Conservation (phyloP, 2,329 filamentous ascomycete species). For the Pestalotiopsis sp. region DNA sequence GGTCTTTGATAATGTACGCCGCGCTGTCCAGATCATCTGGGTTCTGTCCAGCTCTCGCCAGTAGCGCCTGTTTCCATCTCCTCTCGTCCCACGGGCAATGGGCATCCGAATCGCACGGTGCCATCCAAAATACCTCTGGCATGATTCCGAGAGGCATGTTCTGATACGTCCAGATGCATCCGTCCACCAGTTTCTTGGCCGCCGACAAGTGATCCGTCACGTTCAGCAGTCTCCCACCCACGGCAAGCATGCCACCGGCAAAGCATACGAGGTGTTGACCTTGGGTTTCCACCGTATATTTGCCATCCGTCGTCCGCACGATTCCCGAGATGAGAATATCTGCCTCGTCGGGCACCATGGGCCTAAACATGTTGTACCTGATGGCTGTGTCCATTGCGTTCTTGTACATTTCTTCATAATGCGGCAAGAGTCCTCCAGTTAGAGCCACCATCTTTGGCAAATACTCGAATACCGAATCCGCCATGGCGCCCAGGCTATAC, state of each 20-base stretch:
- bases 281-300: conserved; percentile 33
- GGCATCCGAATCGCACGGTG: conserved; percentile 34
- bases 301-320: conserved; percentile 21
- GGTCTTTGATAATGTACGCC: conserved; percentile 4
- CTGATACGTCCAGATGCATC: conserved; percentile 54
- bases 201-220: conserved; percentile 42
- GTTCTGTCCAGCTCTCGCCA: conserved; percentile 17
- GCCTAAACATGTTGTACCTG: conserved; percentile 63
- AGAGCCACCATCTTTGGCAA: conserved; percentile 53
- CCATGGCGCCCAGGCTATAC: conserved; percentile 37
- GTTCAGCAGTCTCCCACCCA: conserved; percentile 47
- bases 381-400: conserved; percentile 61
- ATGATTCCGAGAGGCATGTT: conserved; percentile 51
- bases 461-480: conserved; percentile 51
- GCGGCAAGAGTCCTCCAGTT: conserved; percentile 58
- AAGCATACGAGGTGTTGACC: conserved; percentile 53
- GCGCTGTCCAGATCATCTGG: not conserved
- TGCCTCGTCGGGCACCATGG: conserved; percentile 58
- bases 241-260: conserved; percentile 51
- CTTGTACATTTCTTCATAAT: conserved; percentile 64
- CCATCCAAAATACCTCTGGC: conserved; percentile 50
- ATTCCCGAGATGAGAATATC: conserved; percentile 63
- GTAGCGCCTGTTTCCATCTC: conserved; percentile 26
- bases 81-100: conserved; percentile 30
- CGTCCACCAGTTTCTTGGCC: conserved; percentile 47